Percentiles rank a stretch among this genome's conserved stretches.
Evolutionary conservation across 331 rosid genomes (phyloP).

Genomic region (Malus hybrid): DNA sequence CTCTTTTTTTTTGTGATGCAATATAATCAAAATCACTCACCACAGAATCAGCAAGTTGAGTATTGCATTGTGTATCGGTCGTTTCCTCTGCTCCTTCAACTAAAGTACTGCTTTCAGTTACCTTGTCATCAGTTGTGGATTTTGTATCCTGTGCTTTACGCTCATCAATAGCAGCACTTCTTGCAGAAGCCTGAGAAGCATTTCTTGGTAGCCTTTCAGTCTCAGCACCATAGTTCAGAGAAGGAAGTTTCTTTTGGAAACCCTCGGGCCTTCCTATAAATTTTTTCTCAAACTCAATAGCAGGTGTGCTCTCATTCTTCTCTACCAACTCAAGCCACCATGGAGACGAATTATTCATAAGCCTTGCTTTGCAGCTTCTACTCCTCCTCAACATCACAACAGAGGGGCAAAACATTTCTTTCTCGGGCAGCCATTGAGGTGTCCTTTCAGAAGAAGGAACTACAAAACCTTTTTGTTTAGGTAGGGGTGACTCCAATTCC

Average conservation of each 20-base stretch:
- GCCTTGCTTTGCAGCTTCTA: conserved; percentile 73
- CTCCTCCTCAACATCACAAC: conserved; percentile 42
- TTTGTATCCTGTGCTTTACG: conserved; percentile 22
- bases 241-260: conserved; percentile 36
- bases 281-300: conserved; percentile 43
- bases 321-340: conserved; percentile 56
- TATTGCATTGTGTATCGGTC: conserved; percentile 15
- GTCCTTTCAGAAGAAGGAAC: conserved; percentile 41
- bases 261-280: conserved; percentile 59
- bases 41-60: conserved; percentile 29
- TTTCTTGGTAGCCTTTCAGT: conserved; percentile 4
- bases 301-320: conserved; percentile 45
- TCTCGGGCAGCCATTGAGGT: conserved; percentile 36
- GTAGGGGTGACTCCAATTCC: too few relatives aligned
- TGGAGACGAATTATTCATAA: conserved; percentile 33
- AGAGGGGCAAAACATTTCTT: conserved; percentile 24
- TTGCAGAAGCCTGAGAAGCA: conserved; percentile 12
- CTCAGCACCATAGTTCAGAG: conserved; percentile 35
- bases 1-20: neutral
- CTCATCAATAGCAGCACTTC: conserved; percentile 26
- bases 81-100: conserved; percentile 25
- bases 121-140: conserved; percentile 26
- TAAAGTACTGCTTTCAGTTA: conserved; percentile 9
- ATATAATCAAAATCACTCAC: conserved; percentile 21
- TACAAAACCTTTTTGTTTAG: conserved; percentile 23